Evolutionary conservation across 257 asterid species (phyloP).

Genomic region (Ilex asprella): DNA sequence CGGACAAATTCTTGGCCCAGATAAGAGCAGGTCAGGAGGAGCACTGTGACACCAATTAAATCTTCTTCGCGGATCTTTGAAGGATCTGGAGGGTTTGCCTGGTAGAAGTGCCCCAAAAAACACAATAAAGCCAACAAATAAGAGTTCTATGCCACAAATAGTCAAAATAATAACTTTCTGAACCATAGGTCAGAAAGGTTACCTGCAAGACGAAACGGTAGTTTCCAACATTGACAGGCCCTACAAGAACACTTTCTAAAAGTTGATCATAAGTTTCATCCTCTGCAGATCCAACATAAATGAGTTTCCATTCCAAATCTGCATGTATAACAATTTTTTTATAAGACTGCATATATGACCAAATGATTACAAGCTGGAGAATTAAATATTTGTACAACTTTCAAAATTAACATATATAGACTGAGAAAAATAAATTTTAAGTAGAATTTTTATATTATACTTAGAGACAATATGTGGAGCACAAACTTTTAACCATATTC

Average conservation of each 20-base stretch:
- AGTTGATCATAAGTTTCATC: slow-evolving; percentile 95
- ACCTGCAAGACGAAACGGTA: slow-evolving; percentile 93
- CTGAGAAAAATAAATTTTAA: too few relatives aligned
- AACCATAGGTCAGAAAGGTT: background rate
- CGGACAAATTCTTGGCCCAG: slow-evolving; percentile 90
- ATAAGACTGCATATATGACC: background rate
- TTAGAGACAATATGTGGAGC: too few relatives aligned
- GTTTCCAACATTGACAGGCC: slow-evolving; percentile 94
- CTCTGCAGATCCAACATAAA: slow-evolving; percentile 97
- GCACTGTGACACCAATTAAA: slow-evolving; percentile 90
- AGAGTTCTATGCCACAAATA: background rate
- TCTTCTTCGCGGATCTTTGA: slow-evolving; percentile 93
- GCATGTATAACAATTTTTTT: slow-evolving; percentile 21
- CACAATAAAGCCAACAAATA: slow-evolving; percentile 1
- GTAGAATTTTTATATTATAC: too few relatives aligned
- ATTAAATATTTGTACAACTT: background rate
- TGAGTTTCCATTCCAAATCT: slow-evolving; percentile 99
- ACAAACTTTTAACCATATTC: too few relatives aligned
- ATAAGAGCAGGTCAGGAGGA: slow-evolving; percentile 86
- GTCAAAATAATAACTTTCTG: background rate
- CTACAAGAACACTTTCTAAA: slow-evolving; percentile 93
- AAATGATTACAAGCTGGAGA: slow-evolving; percentile 2
- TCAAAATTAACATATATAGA: too few relatives aligned
- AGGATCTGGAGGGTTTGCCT: slow-evolving; percentile 99
- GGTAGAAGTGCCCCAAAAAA: slow-evolving; percentile 14